Percentiles rank a stretch among this genome's conserved stretches.
Conservation (phyloP, 805 yeast species). For the Barnettozyma sucrosica region DNA sequence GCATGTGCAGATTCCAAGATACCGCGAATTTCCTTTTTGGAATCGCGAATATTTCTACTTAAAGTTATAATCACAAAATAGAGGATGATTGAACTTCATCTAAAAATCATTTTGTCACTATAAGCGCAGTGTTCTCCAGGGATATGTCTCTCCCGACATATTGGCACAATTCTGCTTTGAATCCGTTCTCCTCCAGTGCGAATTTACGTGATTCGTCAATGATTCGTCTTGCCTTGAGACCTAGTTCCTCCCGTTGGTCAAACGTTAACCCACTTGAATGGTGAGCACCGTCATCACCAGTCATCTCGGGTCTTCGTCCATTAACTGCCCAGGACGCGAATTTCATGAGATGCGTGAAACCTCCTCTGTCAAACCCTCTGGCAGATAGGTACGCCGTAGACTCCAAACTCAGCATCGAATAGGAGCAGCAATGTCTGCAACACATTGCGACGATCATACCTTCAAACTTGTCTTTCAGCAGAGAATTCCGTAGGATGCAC, state of each 20-base stretch:
- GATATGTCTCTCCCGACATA: slow-evolving; percentile 57
- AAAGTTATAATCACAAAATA: background rate
- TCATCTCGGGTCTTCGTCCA: slow-evolving; percentile 44
- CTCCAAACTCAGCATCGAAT: slow-evolving; percentile 42
- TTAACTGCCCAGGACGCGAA: slow-evolving; percentile 88
- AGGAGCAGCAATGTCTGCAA: slow-evolving; percentile 79
- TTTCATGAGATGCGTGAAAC: slow-evolving; percentile 48
- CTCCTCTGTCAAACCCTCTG: slow-evolving; percentile 24
- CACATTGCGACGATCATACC: slow-evolving; percentile 88
- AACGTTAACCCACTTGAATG: slow-evolving; percentile 44
- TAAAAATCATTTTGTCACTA: slow-evolving; percentile 16
- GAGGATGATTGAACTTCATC: slow-evolving; percentile 2
- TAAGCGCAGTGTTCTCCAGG: slow-evolving; percentile 62
- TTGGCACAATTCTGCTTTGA: slow-evolving; percentile 43
- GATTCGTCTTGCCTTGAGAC: slow-evolving; percentile 62
- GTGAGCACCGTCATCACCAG: slow-evolving; percentile 32
- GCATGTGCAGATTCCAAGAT: background rate
- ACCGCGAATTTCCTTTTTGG: background rate
- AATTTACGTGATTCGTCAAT: slow-evolving; percentile 66
- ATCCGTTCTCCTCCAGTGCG: slow-evolving; percentile 39
- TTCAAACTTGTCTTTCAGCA: slow-evolving; percentile 27
- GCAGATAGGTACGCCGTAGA: slow-evolving; percentile 17
- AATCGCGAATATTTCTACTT: background rate
- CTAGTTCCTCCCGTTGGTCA: slow-evolving; percentile 51
- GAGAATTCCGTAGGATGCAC: slow-evolving; percentile 44